phyloP scores from a whole-genome alignment of 73 alveolate genomes.

The Durusdinium trenchii region DNA sequence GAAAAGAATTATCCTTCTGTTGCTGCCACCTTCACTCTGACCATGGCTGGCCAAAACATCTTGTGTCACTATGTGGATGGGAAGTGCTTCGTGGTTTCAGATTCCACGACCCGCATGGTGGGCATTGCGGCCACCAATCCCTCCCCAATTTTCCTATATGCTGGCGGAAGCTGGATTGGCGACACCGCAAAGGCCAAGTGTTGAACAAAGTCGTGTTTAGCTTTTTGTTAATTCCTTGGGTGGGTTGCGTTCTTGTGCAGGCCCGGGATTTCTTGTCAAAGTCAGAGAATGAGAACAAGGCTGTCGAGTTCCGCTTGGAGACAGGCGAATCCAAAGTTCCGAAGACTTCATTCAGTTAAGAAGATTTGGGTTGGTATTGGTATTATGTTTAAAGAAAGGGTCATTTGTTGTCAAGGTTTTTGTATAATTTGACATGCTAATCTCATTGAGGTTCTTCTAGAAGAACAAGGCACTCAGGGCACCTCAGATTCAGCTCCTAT shows the following conservation, averaged over 20 bases:
- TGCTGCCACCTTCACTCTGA: not conserved
- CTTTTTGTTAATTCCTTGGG: not conserved
- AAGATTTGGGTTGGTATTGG: too few relatives aligned
- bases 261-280: conserved; percentile 30
- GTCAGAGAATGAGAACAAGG: conserved; percentile 17
- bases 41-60: not conserved
- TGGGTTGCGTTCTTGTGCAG: not conserved
- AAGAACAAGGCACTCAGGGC: too few relatives aligned
- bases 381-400: too few relatives aligned
- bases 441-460: too few relatives aligned
- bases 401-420: too few relatives aligned
- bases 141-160: not conserved
- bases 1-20: not conserved
- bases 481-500: too few relatives aligned
- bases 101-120: not conserved
- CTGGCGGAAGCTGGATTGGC: conserved; percentile 26
- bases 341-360: too few relatives aligned
- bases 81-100: not conserved
- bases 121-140: not conserved
- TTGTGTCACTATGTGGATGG: not conserved
- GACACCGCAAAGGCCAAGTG: conserved; percentile 2
- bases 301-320: conserved; percentile 2
- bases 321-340: too few relatives aligned
- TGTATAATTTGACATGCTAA: too few relatives aligned
- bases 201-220: not conserved